Percentiles rank a stretch among this genome's conserved stretches.
Evolutionary conservation across 2,329 filamentous ascomycete species (phyloP).

Genomic region (Chalaropsis ovoidea): DNA sequence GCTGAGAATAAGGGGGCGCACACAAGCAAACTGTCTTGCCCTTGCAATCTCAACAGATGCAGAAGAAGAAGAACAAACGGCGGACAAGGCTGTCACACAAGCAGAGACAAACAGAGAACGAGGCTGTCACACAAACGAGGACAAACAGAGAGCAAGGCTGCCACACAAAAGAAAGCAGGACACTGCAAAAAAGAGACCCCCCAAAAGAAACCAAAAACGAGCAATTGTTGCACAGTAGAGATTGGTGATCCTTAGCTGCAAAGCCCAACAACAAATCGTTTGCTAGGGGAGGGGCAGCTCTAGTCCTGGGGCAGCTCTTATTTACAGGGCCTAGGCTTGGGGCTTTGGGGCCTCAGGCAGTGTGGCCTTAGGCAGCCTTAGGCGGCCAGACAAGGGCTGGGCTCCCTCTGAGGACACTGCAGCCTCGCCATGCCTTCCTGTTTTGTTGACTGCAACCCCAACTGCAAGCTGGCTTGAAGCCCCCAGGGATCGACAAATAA

Average conservation of each 20-base stretch:
- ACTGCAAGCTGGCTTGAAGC: neutral
- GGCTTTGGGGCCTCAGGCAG: neutral
- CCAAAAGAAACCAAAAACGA: neutral
- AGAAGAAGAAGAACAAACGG: neutral
- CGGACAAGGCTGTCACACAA: neutral
- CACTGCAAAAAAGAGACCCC: neutral
- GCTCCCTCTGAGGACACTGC: neutral
- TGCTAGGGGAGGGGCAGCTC: neutral
- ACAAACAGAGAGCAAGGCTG: neutral
- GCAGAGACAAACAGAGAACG: neutral
- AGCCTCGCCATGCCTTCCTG: slow-evolving; percentile 7
- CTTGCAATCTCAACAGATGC: neutral
- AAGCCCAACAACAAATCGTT: slow-evolving; percentile 8
- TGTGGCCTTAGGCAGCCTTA: neutral
- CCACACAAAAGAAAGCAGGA: neutral
- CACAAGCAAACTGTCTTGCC: neutral
- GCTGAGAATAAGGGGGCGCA: neutral
- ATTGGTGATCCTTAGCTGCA: neutral
- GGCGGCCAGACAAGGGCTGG: neutral
- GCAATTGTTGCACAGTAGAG: neutral
- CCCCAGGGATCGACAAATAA: neutral
- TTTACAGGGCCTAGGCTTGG: neutral
- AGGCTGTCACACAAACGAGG: neutral
- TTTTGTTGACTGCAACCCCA: slow-evolving; percentile 1
- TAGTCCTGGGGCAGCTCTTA: neutral